Evolutionary conservation across 306 rosid species (phyloP).

Genomic region (Casuarina glauca): DNA sequence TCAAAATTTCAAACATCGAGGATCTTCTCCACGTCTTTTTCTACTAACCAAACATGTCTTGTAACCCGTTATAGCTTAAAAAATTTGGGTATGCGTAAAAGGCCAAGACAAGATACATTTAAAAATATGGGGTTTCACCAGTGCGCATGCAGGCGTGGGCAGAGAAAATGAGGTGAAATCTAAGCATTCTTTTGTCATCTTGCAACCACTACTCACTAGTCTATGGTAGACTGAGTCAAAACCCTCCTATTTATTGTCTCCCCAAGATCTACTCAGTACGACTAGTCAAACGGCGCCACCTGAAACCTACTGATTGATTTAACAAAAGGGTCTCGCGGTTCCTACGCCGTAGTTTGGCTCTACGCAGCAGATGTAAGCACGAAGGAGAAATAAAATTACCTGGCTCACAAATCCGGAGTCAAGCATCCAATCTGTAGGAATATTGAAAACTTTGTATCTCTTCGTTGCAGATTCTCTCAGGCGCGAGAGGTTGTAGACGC

Average conservation of each 20-base stretch:
- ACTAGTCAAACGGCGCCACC: conserved; percentile 21
- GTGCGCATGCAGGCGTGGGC: conserved; percentile 49
- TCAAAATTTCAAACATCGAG: too few relatives aligned
- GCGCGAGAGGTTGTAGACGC: conserved; percentile 79
- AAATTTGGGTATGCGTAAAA: conserved; percentile 13
- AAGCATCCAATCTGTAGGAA: conserved; percentile 97
- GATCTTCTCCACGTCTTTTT: too few relatives aligned
- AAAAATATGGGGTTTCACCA: conserved; percentile 48
- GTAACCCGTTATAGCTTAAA: not conserved
- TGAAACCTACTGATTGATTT: not conserved
- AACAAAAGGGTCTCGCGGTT: not conserved
- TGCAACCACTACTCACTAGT: conserved; percentile 30
- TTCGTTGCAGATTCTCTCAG: conserved; percentile 85
- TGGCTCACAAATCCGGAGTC: conserved; percentile 74
- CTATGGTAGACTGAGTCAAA: conserved; percentile 25
- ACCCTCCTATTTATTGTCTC: conserved; percentile 23
- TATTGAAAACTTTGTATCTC: conserved; percentile 70
- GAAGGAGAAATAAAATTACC: conserved; percentile 48
- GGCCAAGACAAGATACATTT: conserved; percentile 48
- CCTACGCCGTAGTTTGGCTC: not conserved
- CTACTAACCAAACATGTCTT: too few relatives aligned
- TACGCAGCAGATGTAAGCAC: not conserved
- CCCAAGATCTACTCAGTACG: conserved; percentile 14
- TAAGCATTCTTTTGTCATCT: conserved; percentile 50
- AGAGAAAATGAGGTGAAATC: conserved; percentile 37